These are phyloP conservation scores for Podaxis sp. DNA, from an alignment of 768 basidiomycete genomes.

Conservation along the genomic window DNA sequence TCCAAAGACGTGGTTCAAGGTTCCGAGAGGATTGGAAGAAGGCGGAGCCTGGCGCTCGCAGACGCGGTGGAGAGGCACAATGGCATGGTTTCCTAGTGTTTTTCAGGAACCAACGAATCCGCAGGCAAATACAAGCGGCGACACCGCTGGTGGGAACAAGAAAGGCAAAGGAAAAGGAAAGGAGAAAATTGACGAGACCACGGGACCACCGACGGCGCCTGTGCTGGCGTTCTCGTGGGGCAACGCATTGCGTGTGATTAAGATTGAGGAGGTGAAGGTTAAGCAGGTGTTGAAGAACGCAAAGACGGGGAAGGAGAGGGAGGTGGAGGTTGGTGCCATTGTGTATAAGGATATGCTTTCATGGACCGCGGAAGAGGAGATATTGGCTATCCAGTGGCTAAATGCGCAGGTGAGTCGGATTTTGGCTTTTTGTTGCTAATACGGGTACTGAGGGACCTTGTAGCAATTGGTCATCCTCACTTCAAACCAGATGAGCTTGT, in stretches of 20 bases:
- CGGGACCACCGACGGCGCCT: constrained; percentile 44
- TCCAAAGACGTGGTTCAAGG: constrained; percentile 90
- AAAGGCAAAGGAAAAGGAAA: constrained; percentile 18
- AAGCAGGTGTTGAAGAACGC: constrained; percentile 49
- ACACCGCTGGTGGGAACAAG: constrained; percentile 16
- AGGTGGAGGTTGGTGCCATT: constrained; percentile 64
- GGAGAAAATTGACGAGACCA: background rate
- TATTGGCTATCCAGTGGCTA: constrained; percentile 84
- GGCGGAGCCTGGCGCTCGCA: constrained; percentile 39
- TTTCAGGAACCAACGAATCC: constrained; percentile 17
- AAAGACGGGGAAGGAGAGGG: constrained; percentile 59
- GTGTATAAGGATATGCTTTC: constrained; percentile 58
- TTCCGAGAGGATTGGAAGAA: constrained; percentile 52
- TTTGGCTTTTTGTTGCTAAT: constrained; percentile 18
- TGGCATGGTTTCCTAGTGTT: constrained; percentile 85
- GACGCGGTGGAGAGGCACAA: constrained; percentile 56
- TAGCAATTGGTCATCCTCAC: constrained; percentile 76
- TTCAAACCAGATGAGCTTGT: constrained; percentile 57
- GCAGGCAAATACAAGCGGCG: constrained; percentile 14
- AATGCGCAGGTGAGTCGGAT: constrained; percentile 72
- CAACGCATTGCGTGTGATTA: constrained; percentile 58
- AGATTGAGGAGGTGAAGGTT: constrained; percentile 59
- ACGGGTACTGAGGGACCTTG: constrained; percentile 14
- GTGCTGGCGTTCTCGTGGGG: constrained; percentile 89
- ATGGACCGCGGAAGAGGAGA: constrained; percentile 61